A percentile compares a stretch with the other conserved stretches of the same genome.
These are phyloP conservation scores for Coemansia aciculifera DNA, from an alignment of 192 early-diverging fungal genomes.

Conservation along the genomic window DNA sequence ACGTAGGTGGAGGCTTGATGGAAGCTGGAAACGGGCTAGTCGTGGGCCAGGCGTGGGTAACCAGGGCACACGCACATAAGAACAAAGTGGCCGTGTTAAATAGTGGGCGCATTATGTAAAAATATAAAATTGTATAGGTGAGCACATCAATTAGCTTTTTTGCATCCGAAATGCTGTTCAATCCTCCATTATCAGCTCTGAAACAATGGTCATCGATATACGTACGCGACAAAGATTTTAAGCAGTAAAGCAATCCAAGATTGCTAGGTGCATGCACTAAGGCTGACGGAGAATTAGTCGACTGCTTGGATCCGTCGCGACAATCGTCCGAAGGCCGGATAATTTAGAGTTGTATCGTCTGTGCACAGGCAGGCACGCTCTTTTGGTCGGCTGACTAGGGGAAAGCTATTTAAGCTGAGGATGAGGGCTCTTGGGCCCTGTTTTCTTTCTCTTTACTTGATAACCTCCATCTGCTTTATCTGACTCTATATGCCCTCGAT, in stretches of 20 bases:
- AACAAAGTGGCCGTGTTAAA: not conserved
- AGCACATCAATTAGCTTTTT: too few species aligned
- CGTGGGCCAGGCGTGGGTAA: slow-evolving; percentile 9
- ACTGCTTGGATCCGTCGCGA: not conserved
- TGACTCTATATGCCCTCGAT: slow-evolving; percentile 10
- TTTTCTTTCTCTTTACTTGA: not conserved
- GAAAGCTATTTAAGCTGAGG: not conserved
- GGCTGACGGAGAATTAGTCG: slow-evolving; percentile 12
- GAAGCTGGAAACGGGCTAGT: slow-evolving; percentile 7
- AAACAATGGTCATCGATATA: not conserved
- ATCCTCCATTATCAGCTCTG: not conserved
- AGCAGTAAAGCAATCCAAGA: not conserved
- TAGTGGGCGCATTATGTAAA: not conserved
- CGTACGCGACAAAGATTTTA: not conserved
- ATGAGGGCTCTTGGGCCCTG: not conserved
- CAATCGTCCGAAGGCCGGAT: not conserved
- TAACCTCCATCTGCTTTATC: too few species aligned
- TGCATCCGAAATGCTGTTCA: not conserved
- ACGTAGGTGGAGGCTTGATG: not conserved
- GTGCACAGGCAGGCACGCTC: not conserved
- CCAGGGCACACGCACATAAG: not conserved
- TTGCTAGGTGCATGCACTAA: slow-evolving; percentile 10
- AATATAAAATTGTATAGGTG: too few species aligned
- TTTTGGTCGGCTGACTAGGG: not conserved
- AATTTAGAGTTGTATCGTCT: not conserved